Base-by-base conservation (phyloP, 163 green algal genomes). In the Scenedesmus sp. region DNA sequence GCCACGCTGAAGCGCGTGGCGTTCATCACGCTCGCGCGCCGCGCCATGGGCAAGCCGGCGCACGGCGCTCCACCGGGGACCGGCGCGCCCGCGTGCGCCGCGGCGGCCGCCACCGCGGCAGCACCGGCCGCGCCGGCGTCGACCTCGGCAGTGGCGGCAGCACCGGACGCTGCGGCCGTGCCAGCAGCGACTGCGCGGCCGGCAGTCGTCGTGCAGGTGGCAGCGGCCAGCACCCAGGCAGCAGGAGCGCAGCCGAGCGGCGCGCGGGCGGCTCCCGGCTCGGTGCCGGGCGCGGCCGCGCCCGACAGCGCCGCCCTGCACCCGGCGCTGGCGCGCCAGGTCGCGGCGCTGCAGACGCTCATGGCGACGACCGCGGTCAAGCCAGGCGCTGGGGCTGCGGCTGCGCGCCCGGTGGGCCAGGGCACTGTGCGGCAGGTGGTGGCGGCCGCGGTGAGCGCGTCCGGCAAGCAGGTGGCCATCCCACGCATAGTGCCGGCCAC, bases 401-500 rank as follows among this genome's bases (percentile, higher is more conserved):
- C 24, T 28, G 53, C 7, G 22, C 53, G 22, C n/a, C 9, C 53
- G 22, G 51, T 36, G 24, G 10, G 24, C 54, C 28, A 26, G 24
- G 67, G 31, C 11, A 65, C 18, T 31, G 15, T 63, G 31, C 51
- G 53, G 9, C 31, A 63, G 14, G 67, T 76, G 29, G 67, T 64
- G n/a, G 51, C 14, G 31, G 29, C 45, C n/a, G 67, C 67, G 7
- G 15, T 76, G 15, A n/a, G 33, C 20, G 29, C 50, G n/a, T 20
- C 20, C 3, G 50, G 26, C 48, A 29, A 50, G 2, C 36, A n/a
- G n/a, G 18, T 62, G 47, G 28, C 45, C 39, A 73, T 73, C 42
- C 63, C 63, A 3, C 63, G 63, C 63, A 73, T 73, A 29, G 63
- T 73, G 45, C 63, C 63, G 3, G 36, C 36, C 17, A 39, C n/a